Evolutionary conservation across 2,329 filamentous ascomycete species (phyloP).

Genomic region (Emmonsiellopsis sp.): DNA sequence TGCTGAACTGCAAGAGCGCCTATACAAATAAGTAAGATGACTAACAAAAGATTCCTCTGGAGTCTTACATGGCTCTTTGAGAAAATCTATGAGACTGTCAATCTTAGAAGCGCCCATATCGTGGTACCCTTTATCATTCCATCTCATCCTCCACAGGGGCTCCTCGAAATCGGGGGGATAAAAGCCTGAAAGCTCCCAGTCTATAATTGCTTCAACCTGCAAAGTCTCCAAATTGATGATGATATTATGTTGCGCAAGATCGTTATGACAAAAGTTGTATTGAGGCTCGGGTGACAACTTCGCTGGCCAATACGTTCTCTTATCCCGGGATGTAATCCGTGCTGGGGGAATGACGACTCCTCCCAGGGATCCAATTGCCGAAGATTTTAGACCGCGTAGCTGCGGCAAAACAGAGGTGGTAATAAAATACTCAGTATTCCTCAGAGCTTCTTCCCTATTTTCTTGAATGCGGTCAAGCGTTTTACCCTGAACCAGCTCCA

Average conservation of each 20-base stretch:
- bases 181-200: neutral
- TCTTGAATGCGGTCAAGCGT: neutral
- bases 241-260: neutral
- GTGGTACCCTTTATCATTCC: neutral
- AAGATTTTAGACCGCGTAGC: neutral
- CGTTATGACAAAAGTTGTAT: neutral
- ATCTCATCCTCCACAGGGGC: neutral
- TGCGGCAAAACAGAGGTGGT: neutral
- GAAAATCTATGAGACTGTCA: neutral
- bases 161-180: neutral
- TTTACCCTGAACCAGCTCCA: neutral
- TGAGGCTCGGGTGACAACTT: neutral
- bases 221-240: neutral
- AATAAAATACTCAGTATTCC: neutral
- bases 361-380: neutral
- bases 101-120: neutral
- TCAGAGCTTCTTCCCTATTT: neutral
- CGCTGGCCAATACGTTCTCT: neutral
- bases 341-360: neutral
- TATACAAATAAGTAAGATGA: no score
- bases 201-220: neutral
- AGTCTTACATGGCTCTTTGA: neutral
- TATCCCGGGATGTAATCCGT: neutral
- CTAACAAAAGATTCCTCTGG: neutral
- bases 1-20: no score